phyloP scores from a whole-genome alignment of 768 basidiomycete species.

The Rossbeevera mucosa region DNA sequence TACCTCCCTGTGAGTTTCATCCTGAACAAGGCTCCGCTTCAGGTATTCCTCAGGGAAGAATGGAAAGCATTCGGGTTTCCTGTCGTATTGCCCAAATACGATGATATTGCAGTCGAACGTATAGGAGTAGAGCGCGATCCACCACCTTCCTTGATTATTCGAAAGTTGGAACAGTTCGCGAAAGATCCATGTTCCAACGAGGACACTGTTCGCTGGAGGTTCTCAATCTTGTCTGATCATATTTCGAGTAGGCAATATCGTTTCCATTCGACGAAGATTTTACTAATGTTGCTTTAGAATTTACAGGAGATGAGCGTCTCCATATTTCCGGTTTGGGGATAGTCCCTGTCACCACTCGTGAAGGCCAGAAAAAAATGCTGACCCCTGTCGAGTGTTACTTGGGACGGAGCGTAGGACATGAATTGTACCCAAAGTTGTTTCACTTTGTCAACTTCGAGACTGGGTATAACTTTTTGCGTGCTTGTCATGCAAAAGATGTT shows the following conservation, averaged over 20 bases:
- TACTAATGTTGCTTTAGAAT: conserved; percentile 41
- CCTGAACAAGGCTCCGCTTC: neutral
- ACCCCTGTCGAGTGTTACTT: conserved; percentile 67
- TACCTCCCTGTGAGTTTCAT: no score
- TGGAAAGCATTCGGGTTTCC: conserved; percentile 66
- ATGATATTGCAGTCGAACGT: conserved; percentile 46
- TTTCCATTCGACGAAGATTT: neutral
- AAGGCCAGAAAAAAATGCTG: conserved; percentile 40
- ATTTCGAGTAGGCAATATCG: conserved; percentile 44
- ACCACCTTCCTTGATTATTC: conserved; percentile 51
- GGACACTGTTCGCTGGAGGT: conserved; percentile 55
- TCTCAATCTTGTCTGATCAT: conserved; percentile 56
- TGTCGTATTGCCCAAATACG: conserved; percentile 48
- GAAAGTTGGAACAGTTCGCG: conserved; percentile 40
- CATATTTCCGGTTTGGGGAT: conserved; percentile 52
- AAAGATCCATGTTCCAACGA: conserved; percentile 48
- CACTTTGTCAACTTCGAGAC: conserved; percentile 82
- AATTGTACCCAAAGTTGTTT: conserved; percentile 74
- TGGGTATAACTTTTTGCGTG: conserved; percentile 75
- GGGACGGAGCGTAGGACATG: conserved; percentile 41
- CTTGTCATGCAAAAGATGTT: conserved; percentile 78
- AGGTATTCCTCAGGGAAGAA: conserved; percentile 5
- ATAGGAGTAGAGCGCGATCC: conserved; percentile 68
- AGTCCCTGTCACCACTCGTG: conserved; percentile 49
- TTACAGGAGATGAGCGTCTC: conserved; percentile 46